Base-by-base conservation (phyloP, 106 monocot species). In the Acorus calamus region DNA sequence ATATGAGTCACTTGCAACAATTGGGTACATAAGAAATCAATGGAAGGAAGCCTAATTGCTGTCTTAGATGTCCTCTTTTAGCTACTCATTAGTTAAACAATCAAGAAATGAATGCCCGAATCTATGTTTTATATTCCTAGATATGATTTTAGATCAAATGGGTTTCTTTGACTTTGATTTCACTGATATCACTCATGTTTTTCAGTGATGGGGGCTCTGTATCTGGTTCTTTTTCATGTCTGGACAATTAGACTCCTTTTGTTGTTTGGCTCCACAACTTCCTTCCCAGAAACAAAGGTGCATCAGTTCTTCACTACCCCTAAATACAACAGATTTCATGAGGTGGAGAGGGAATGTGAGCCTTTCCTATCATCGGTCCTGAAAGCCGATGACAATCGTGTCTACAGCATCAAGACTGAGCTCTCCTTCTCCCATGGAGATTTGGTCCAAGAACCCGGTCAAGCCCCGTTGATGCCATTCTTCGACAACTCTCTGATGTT, bases 401-500 rank as follows among this genome's bases (percentile, higher is more conserved):
- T 60, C 41, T 48, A 47, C 3, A 51, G 47, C 6, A 49, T 84
- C 61, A 57, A 55, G 42, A 60, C 59, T 8, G 80, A 88, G 67
- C 68, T 88, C 8, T 69, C 78, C 6, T 84, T 88, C 59, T 13
- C 56, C 41, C 67, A 58, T 52, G 88, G 84, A 11, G 83, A 84
- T 57, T 88, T 84, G 88, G 45, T 28, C 8, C 80, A 87, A 52
- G 68, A 74, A 14, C 44, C 65, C 8, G 71, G 74, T 59, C 59
- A 66, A 49, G 65, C 77, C 5, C 79, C 82, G 46, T 56, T 87
- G 49, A 65, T 83, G 77, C 86, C 86, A 4, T 86, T 86, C 52
- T 76, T 82, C 65, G 53, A 41, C n/a, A n/a, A n/a, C 11, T 67
- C 44, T n/a, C 43, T 3, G 45, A n/a, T 8, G 43, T 11, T 8